These are phyloP conservation scores for Decorospora gaudefroyi DNA, from an alignment of 2,329 filamentous ascomycete genomes.

Conservation along the genomic window DNA sequence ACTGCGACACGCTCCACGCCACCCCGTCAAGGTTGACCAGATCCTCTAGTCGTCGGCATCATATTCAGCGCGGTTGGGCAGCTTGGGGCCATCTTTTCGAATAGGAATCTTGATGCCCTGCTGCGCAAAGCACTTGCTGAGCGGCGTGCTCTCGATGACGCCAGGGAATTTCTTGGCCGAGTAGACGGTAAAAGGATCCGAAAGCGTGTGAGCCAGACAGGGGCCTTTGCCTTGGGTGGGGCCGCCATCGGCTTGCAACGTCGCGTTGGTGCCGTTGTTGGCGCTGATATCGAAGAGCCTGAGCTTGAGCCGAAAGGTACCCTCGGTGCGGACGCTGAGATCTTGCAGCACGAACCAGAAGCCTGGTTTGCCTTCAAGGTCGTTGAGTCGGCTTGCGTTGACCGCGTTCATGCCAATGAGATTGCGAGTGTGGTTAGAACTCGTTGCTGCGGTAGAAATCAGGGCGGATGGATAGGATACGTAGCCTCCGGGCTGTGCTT, in stretches of 20 bases:
- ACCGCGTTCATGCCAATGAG: slow-evolving; percentile 90
- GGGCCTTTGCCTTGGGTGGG: slow-evolving; percentile 74
- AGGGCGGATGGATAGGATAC: slow-evolving; percentile 9
- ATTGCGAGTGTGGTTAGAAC: slow-evolving; percentile 81
- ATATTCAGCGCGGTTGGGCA: slow-evolving; percentile 52
- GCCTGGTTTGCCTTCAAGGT: slow-evolving; percentile 77
- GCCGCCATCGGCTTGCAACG: slow-evolving; percentile 56
- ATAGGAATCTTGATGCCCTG: slow-evolving; percentile 98
- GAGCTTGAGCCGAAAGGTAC: slow-evolving; percentile 76
- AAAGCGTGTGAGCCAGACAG: slow-evolving; percentile 83
- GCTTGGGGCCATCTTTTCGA: slow-evolving; percentile 74
- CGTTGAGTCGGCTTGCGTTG: slow-evolving; percentile 81
- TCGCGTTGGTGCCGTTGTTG: slow-evolving; percentile 51
- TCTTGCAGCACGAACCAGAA: slow-evolving; percentile 98
- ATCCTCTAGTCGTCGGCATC: slow-evolving; percentile 50
- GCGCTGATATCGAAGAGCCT: slow-evolving; percentile 83
- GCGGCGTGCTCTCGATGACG: slow-evolving; percentile 86
- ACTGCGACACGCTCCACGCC: too few species aligned
- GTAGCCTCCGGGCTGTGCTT: slow-evolving; percentile 3
- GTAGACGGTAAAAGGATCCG: slow-evolving; percentile 88
- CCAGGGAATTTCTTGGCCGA: slow-evolving; percentile 98
- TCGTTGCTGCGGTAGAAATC: slow-evolving; percentile 46
- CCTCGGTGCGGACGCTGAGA: slow-evolving; percentile 90
- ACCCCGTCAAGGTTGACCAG: too few species aligned
- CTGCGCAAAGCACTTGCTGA: slow-evolving; percentile 90